Conservation (phyloP, 2,329 filamentous ascomycete species). For the Arthrobotrys megalospora region DNA sequence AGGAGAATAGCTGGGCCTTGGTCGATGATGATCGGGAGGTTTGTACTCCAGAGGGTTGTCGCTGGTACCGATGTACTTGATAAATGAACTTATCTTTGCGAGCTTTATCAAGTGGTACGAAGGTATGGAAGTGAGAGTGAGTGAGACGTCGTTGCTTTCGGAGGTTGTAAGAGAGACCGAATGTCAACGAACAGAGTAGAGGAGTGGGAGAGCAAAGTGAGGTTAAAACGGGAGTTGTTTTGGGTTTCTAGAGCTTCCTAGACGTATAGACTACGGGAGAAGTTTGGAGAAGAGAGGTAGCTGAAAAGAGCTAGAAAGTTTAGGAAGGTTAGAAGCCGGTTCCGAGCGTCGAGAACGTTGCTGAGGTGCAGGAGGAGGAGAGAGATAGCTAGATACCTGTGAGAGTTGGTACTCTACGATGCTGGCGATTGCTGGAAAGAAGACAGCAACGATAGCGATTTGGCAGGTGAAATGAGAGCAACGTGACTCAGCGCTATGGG, state of each 20-base stretch:
- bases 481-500: not conserved
- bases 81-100: constrained; percentile 51
- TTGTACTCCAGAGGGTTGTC: constrained; percentile 7
- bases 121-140: not conserved
- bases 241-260: not conserved
- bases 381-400: too few species aligned
- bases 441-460: not conserved
- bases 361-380: not conserved
- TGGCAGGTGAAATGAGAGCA: not conserved
- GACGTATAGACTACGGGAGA: not conserved
- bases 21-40: constrained; percentile 6
- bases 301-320: not conserved
- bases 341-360: not conserved
- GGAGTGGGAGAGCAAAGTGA: not conserved
- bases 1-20: constrained; percentile 42
- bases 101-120: constrained; percentile 37
- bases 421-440: not conserved
- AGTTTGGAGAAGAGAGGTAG: not conserved
- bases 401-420: not conserved
- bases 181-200: not conserved
- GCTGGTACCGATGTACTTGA: constrained; percentile 21
- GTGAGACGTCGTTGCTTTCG: not conserved
- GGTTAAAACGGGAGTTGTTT: not conserved
- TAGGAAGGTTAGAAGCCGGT: not conserved
- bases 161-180: constrained; percentile 1